phyloP scores from a whole-genome alignment of 2,329 filamentous ascomycete genomes.

The Alternaria angustiovoidea region DNA sequence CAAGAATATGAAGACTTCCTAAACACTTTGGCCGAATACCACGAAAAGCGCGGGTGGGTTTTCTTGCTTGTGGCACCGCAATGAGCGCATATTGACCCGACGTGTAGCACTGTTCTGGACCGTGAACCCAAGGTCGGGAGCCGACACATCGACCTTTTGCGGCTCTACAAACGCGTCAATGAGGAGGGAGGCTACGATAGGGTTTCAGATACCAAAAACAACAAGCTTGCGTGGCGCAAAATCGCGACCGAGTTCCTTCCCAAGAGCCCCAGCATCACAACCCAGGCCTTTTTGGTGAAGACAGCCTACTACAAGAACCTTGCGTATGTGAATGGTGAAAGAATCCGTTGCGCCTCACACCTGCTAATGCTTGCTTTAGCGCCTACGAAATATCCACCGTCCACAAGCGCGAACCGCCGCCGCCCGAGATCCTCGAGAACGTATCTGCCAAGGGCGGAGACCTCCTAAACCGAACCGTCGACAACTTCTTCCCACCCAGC shows the following conservation, averaged over 20 bases:
- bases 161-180: conserved; percentile 80
- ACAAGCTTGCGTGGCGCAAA: conserved; percentile 86
- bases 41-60: conserved; percentile 74
- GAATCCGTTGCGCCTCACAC: conserved; percentile 1
- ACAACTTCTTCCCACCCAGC: conserved; percentile 70
- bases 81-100: conserved; percentile 34
- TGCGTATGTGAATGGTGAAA: conserved; percentile 56
- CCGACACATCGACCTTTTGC: conserved; percentile 77
- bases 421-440: conserved; percentile 86
- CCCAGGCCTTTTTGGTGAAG: conserved; percentile 87
- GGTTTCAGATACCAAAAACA: conserved; percentile 69
- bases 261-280: conserved; percentile 74
- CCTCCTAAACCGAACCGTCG: conserved; percentile 78
- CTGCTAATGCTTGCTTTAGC: conserved; percentile 36
- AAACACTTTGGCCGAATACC: conserved; percentile 73
- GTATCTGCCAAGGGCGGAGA: conserved; percentile 80
- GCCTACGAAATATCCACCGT: conserved; percentile 85
- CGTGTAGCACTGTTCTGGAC: conserved; percentile 72
- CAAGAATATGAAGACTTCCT: conserved; percentile 83
- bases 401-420: conserved; percentile 81
- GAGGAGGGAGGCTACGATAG: conserved; percentile 85
- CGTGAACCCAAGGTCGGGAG: conserved; percentile 81
- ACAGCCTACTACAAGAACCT: conserved; percentile 90
- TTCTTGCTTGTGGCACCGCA: conserved; percentile 22
- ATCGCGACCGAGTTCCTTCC: conserved; percentile 80